Evolutionary conservation across 2,329 filamentous ascomycete genomes (phyloP), one percentile per base, ranked within the genome.

Genomic region (Verticillium dahliae): DNA sequence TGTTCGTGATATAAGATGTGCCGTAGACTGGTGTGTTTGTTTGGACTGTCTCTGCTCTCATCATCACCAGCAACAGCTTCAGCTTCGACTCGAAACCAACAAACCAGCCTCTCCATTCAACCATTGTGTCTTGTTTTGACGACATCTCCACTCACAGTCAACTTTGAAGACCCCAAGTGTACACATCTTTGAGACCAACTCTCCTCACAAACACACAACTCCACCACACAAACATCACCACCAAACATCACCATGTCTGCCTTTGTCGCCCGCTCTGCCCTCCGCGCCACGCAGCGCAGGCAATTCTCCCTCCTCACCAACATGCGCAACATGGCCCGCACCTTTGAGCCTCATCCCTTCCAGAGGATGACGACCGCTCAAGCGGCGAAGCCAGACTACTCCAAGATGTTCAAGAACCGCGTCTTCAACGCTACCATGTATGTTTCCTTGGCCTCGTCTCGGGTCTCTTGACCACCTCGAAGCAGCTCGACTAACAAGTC

Each of bases 271-370:
- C 74, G 73, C 66, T 68, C 67, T 60, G 65, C 70, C 63, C 62
- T 69, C 52, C 67, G 67, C 58, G 60, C 61, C 38, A 62, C 66
- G 57, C 64, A 67, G 65, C 69, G 67, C 34, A 69, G 73, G 60
- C 67, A 73, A n/a, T 75, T 76, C 70, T 74, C 74, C 61, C 66
- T 75, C 61, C 68, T 75, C 64, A 67, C 67, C 59, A 69, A 68
- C 54, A 69, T 77, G 65, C 73, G 74, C 65, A 67, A 67, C 63
- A 70, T 74, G 59, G 72, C 71, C 57, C 72, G 74, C 58, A 68
- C 69, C 37, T 74, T 76, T 60, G 74, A 76, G 73, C 65, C 73
- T 18, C 73, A 76, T 61, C 72, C 72, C 60, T 76, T 74, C 68
- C 68, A 74, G 70, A 72, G 74, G 31, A 68, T 76, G 61, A 71